phyloP scores from a whole-genome alignment of 257 asterid species.

The Anisodus tanguticus region DNA sequence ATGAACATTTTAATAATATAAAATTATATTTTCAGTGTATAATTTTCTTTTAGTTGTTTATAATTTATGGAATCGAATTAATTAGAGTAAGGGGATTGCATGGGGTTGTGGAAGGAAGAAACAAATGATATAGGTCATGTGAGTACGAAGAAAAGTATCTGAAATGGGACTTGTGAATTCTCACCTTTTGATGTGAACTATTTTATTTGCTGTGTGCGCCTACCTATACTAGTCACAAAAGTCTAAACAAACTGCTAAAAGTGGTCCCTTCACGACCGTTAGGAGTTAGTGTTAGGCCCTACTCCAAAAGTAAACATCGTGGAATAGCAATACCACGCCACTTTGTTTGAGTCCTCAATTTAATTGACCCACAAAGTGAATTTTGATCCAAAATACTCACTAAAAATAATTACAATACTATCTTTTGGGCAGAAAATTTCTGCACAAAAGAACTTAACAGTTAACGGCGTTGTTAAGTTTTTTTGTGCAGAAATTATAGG shows the following conservation, averaged over 20 bases:
- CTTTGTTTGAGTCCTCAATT: too few species aligned
- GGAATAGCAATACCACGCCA: too few species aligned
- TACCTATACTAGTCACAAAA: neutral
- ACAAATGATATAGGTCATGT: neutral
- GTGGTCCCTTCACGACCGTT: neutral
- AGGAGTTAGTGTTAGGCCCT: neutral
- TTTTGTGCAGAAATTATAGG: too few species aligned
- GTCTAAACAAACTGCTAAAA: neutral
- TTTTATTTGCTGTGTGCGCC: too few species aligned
- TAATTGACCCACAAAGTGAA: too few species aligned
- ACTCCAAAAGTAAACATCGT: too few species aligned
- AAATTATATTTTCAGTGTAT: neutral
- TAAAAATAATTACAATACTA: too few species aligned
- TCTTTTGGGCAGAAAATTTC: too few species aligned
- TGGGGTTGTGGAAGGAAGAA: neutral
- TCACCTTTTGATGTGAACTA: neutral
- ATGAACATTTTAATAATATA: neutral
- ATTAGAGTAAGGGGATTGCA: too few species aligned
- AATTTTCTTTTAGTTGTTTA: neutral
- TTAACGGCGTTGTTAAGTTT: too few species aligned
- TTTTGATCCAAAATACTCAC: too few species aligned
- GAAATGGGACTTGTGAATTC: neutral
- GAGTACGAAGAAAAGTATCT: neutral
- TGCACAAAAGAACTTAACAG: too few species aligned
- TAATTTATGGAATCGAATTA: neutral